Conservation (phyloP, 257 asterid genomes). For the Gentiana straminea region DNA sequence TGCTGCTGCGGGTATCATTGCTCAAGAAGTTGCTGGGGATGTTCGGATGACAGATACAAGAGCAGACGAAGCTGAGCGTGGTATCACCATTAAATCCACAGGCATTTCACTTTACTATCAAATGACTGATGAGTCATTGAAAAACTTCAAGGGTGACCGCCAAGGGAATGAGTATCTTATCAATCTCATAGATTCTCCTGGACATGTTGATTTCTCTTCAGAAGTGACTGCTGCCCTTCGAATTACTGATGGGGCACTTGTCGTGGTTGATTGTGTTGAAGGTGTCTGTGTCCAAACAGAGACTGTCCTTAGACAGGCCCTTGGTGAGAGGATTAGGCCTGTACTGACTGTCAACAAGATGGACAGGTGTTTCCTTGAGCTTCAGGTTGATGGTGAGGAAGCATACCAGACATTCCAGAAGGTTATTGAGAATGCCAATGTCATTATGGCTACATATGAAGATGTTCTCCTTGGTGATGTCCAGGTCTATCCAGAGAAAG, state of each 20-base stretch:
- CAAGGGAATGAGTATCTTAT: conserved; percentile 31
- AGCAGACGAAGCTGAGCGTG: conserved; percentile 36
- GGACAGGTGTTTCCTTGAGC: conserved; percentile 39
- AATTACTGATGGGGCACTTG: conserved; percentile 36
- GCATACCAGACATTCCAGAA: conserved; percentile 27
- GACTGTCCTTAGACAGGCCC: conserved; percentile 36
- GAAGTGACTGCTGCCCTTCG: conserved; percentile 41
- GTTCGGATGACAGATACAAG: conserved; percentile 36
- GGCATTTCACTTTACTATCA: conserved; percentile 32
- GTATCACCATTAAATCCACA: conserved; percentile 34
- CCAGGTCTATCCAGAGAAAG: conserved; percentile 34
- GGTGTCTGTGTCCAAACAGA: conserved; percentile 38
- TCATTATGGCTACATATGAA: conserved; percentile 31
- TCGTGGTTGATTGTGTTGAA: conserved; percentile 34
- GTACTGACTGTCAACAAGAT: conserved; percentile 34
- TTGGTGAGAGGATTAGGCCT: conserved; percentile 36
- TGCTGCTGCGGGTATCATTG: conserved; percentile 39
- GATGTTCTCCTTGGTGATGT: conserved; percentile 33
- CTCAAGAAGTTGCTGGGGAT: conserved; percentile 38
- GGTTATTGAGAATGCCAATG: conserved; percentile 32
- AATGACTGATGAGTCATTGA: conserved; percentile 23
- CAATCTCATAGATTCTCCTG: conserved; percentile 35
- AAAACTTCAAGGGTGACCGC: conserved; percentile 22
- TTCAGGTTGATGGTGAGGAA: conserved; percentile 34
- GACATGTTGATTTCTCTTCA: conserved; percentile 35